Evolutionary conservation across 2,329 filamentous ascomycete species (phyloP), one percentile per base, ranked within the genome.

Genomic region (Thelonectria olida): DNA sequence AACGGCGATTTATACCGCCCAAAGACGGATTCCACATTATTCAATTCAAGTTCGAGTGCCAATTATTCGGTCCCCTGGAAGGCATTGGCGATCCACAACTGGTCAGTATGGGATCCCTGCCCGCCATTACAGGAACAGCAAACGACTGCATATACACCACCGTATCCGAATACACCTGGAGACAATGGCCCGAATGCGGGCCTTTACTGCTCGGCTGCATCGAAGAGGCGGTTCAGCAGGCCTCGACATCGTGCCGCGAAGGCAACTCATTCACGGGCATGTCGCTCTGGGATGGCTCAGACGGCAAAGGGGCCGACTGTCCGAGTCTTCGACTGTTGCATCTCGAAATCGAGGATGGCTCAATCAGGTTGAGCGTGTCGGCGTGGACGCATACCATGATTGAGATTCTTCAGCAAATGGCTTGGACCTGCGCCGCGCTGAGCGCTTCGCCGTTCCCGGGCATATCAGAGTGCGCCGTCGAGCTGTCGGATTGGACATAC

Each of bases 381-480:
- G 74, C 75, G 1, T 75, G 75, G 75, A 71, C 73, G 0, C 73
- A 74, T 27, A 74, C 72, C 2, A 71, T 78, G 65, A 72, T 76
- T 42, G 74, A 77, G 12, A 69, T 78, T 2, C 69, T 78, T 3
- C 75, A 78, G 45, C 75, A 77, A 51, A 76, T 78, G 75, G 74
- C 73, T 9, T 79, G 76, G 76, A 73, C 70, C 1, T 78, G 75
- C 23, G 75, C 76, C 1, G 68, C 69, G 2, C 67, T 78, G 9
- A 77, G 74, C 49, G 65, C 75, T 2, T 77, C 76, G 2, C 76
- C 76, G 0, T 74, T 78, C 48, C 72, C 72, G 0, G 71, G 69
- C 4, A 64, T 76, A 0, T 75, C 74, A 0, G 76, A 78, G 51
- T 73, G 73, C 17, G 63, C 65, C 7, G 52, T 74, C 12, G 73